These are phyloP conservation scores for Globisporangium carolinianum DNA, from an alignment of 352 stramenopile genomes.

Conservation along the genomic window DNA sequence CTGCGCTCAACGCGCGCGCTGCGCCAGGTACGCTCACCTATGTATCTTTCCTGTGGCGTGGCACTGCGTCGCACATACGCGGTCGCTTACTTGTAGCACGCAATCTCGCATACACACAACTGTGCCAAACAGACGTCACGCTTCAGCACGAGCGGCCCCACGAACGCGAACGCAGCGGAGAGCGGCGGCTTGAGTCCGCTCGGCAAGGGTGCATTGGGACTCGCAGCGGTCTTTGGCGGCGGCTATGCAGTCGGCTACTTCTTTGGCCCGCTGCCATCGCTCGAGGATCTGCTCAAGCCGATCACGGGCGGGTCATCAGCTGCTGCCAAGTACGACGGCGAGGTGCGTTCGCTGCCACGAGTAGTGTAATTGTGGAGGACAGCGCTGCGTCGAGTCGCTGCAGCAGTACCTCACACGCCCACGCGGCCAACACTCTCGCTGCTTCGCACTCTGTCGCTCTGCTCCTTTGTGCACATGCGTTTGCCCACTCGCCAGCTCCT, in stretches of 20 bases:
- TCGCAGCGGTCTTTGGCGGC: slow-evolving; percentile 47
- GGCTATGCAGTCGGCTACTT: slow-evolving; percentile 67
- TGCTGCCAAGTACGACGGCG: slow-evolving; percentile 28
- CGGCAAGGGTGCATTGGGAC: slow-evolving; percentile 33
- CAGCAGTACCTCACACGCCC: too few relatives aligned
- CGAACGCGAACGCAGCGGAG: too few relatives aligned
- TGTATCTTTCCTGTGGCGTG: too few relatives aligned
- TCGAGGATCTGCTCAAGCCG: slow-evolving; percentile 42
- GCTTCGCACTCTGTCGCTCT: neutral
- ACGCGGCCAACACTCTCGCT: too few relatives aligned
- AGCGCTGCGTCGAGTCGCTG: too few relatives aligned
- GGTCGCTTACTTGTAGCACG: too few relatives aligned
- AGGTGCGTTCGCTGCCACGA: slow-evolving; percentile 18
- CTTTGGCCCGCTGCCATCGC: slow-evolving; percentile 52
- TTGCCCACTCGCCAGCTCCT: slow-evolving; percentile 22
- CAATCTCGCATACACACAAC: too few relatives aligned
- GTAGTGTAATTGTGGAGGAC: too few relatives aligned
- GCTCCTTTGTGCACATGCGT: neutral
- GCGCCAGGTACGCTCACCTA: neutral
- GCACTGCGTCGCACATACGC: neutral
- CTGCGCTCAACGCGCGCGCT: slow-evolving; percentile 4
- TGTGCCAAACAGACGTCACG: neutral
- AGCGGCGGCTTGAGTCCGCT: slow-evolving; percentile 25
- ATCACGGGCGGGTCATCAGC: slow-evolving; percentile 23
- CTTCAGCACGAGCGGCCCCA: slow-evolving; percentile 9